Base-by-base conservation (phyloP, 164 flowering plant species). In the Berberis thunbergii region DNA sequence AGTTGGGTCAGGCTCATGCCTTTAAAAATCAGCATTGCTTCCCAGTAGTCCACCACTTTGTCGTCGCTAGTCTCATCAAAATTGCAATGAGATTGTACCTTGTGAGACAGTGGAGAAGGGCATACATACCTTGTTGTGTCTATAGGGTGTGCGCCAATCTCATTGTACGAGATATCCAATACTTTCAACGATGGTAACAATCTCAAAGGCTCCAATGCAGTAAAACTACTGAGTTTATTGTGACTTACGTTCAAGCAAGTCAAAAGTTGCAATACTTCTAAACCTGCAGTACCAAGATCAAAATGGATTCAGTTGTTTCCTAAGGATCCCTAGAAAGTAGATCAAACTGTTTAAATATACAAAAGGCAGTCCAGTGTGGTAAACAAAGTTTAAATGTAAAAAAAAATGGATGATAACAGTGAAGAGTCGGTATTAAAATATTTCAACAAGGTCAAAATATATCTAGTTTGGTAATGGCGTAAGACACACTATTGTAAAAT, bases 231-330 rank as follows among this genome's bases (percentile, higher is more conserved):
- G 60, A 93, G 64, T 64, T 73, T 86, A 60, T 90, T 93, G 76
- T 87, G 49, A 64, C 96, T 82, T 45, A 93, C 75, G 70, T 82
- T 84, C 74, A 90, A 74, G 80, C 76, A 75, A 63, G 81, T 68
- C 9, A 93, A 85, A 56, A 85, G 85, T 68, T 90, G 98, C 88
- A 90, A 46, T 39, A 83, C 80, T 75, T 87, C 97, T 84, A 93
- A 67, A 50, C 98, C 98, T 93, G 85, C n/a, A 7, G 58, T 26
- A 76, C 13, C 54, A 52, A 5, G 54, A 53, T 39, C 54, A 52
- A 52, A 10, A 52, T 10, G 3, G 4, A 50, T 50, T 52, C 8
- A 1, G 4, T 52, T 46, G 4, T 52, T 1, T 1, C 1, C 54
- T 52, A 52, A 12, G n/a, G n/a, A 10, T 10, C 41, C 38, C 13